Evolutionary conservation across 2,329 filamentous ascomycete species (phyloP), one percentile per base, ranked within the genome.

Genomic region (Chrysoporthe austroafricana): DNA sequence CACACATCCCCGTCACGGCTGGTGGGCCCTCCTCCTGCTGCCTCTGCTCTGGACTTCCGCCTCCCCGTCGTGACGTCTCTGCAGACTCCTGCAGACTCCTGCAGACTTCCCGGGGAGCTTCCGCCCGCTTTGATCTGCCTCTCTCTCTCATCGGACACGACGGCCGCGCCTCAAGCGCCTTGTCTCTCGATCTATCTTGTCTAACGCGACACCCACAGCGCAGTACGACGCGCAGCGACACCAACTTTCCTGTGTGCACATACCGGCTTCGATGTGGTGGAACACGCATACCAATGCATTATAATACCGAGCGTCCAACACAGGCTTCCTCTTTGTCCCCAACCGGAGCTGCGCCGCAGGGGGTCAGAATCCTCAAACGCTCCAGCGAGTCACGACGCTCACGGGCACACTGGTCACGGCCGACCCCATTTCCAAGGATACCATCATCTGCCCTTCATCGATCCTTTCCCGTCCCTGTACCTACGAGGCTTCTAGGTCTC

Each of bases 401-500:
- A 44, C 18, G 54, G 32, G 14, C 43, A 44, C 14, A 44, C 36
- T 13, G 13, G 21, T 11, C 39, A 26, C 9, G 14, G 14, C 42
- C 43, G 21, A 61, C 21, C 58, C n/a, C 4, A 8, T 39, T 9
- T 13, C 13, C 16, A 14, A 54, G 34, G 9, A 26, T 18, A 56
- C 54, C 16, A 7, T n/a, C 18, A 7, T n/a, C 4, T 43, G 16
- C 39, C 50, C 59, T 60, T 26, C 11, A 34, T 39, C 48, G 21
- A 56, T 43, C 44, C 13, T 54, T 26, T 32, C 42, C 21, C 7
- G 26, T 39, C 26, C 26, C 14, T 54, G 34, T 67, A 36, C 39
- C 39, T 44, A 46, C 50, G 52, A 63, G 68, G 26, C 62, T 68
- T 63, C 54, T 63, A 65, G 66, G 66, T 70, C 62, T 66, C 64